Base-by-base conservation (phyloP, 305 asterid species). In the Striga hermonthica region DNA sequence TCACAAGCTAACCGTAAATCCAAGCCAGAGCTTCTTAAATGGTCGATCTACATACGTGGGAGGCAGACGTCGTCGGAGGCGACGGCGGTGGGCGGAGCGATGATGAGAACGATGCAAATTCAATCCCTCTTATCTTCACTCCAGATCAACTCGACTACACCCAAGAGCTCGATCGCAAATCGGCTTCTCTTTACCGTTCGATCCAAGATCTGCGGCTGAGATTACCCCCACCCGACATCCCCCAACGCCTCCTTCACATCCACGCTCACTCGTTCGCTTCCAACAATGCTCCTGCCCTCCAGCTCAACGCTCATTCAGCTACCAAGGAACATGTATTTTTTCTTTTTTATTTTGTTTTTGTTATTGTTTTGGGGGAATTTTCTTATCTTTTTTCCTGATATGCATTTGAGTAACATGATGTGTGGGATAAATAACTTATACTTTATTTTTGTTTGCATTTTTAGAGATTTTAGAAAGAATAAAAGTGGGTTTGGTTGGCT, bases 21-120 rank as follows among this genome's bases (percentile, higher is more conserved):
- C 11, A 50, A 53, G 39, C 14, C 40, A 63, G 60, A 61, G 68
- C 72, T 31, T 62, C 53, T 31, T 54, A 39, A 45, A 92, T 93
- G 99, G 97, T 96, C 10, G 96, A 96, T 16, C 77, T 93, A 61
- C 83, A 90, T 45, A 95, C 97, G 10, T 93, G 99, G 99, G 99
- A 97, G 70, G 94, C 99, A 59, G 99, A 90, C 72, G 99, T 93
- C 67, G 97, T 93, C 41, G 95, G 97, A 53, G 78, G 85, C 68
- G 86, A 88, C 28, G 87, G 82, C 9, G 81, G 84, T 14, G 82
- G 68, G 35, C 72, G 81, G 62, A 70, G 76, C 69, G 86, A 75
- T 66, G 95, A 77, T 4, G 95, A 83, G 10, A 74, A 76, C 57
- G 78, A 78, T 57, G 84, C 81, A 9, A 62, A 76, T 76, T 90